phyloP scores from a whole-genome alignment of 768 basidiomycete species.

The Amanita jacksonii region DNA sequence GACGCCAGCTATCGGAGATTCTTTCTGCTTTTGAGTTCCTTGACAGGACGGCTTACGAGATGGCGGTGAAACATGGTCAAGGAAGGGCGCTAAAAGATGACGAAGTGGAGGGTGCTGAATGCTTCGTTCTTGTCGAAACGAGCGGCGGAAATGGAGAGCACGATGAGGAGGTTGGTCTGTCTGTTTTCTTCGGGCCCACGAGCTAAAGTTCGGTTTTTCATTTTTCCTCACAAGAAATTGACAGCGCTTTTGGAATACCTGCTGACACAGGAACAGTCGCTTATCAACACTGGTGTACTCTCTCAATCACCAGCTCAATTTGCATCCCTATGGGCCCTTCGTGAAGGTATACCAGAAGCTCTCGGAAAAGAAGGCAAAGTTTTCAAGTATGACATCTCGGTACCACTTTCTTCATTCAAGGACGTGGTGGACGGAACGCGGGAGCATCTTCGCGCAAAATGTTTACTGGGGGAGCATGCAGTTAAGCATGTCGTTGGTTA shows the following conservation, averaged over 20 bases:
- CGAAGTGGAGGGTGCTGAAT: constrained; percentile 69
- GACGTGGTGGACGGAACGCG: constrained; percentile 75
- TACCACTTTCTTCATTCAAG: constrained; percentile 83
- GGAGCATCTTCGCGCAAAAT: constrained; percentile 58
- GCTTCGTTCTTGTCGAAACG: constrained; percentile 91
- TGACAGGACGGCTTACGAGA: constrained; percentile 76
- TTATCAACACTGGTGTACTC: constrained; percentile 85
- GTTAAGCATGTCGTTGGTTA: constrained; percentile 88
- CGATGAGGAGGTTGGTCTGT: constrained; percentile 79
- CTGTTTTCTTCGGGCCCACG: not conserved
- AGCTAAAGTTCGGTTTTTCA: constrained; percentile 1
- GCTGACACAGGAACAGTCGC: constrained; percentile 57
- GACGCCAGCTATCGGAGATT: constrained; percentile 83
- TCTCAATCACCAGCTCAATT: constrained; percentile 90
- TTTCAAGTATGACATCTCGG: constrained; percentile 95
- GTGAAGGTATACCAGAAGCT: constrained; percentile 89
- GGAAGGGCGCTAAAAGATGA: constrained; percentile 66
- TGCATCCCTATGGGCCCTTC: constrained; percentile 80
- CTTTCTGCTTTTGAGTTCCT: constrained; percentile 97
- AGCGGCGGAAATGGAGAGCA: constrained; percentile 89
- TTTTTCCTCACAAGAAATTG: constrained; percentile 58
- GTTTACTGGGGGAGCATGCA: constrained; percentile 58
- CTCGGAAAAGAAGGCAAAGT: constrained; percentile 88
- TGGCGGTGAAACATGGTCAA: constrained; percentile 78
- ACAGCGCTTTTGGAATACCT: constrained; percentile 67